Base-by-base conservation (phyloP, 106 monocot genomes). In the Dioscorea alata region DNA sequence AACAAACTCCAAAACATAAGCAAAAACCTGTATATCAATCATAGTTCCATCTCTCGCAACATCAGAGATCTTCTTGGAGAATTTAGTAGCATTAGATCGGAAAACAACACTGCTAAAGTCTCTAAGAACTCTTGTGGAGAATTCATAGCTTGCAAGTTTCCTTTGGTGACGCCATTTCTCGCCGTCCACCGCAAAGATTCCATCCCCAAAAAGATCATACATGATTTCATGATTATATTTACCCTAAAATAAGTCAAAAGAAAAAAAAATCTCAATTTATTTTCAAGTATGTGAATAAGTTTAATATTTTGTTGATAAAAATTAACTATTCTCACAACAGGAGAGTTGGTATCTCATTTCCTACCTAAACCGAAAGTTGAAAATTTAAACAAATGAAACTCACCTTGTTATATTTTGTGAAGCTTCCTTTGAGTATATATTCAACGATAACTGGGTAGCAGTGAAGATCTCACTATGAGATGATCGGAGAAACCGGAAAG, bases 151-250 rank as follows among this genome's bases (percentile, higher is more conserved):
- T 16, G 83, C 78, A 0, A 83, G 22, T 63, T 83, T 83, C 18
- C 83, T 74, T 57, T 78, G 83, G 8, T 79, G 83, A 0, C 78
- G 66, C 83, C 75, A 79, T 59, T 75, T 83, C 17, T 75, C 65
- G 3, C 78, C 83, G 60, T 83, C 79, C 9, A 74, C 75, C 4
- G 83, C 66, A 19, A 83, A 83, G 31, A 83, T 83, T 23, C 83
- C 83, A 64, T 83, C 79, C 0, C 83, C 83, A 22, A 79, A 33
- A 12, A 79, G 67, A 51, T 79, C 79, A 9, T 61, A 71, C 62
- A 67, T 23, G 0, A 75, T 6, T 8, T n/a, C 33, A 60, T 72
- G 35, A 8, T 25, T 70, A 58, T 33, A 48, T 23, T 65, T 52
- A 12, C 80, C 80, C 69, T 73, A 28, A 52, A 33, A 14, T 3